phyloP scores from a whole-genome alignment of 129 eudicot genomes.

The Ambrosia trifida region DNA sequence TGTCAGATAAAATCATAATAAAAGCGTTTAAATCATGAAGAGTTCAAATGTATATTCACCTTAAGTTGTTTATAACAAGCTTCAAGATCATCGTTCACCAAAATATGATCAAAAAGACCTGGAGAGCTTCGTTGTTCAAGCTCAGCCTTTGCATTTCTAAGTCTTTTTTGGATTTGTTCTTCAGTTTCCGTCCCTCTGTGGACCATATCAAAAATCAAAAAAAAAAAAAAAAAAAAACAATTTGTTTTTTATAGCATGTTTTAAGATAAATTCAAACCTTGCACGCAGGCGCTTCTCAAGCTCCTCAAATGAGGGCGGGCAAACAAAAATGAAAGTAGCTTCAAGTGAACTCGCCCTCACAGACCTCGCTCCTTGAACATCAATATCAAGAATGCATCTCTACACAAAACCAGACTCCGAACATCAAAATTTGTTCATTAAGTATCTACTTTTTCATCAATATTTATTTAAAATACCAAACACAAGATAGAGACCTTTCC shows the following conservation, averaged over 20 bases:
- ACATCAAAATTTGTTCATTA: slow-evolving; percentile 6
- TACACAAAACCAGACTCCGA: slow-evolving; percentile 42
- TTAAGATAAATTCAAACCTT: slow-evolving; percentile 47
- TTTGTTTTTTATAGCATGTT: background rate
- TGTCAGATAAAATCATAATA: slow-evolving; percentile 5
- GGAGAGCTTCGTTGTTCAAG: slow-evolving; percentile 68
- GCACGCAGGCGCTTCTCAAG: slow-evolving; percentile 93
- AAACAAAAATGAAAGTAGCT: slow-evolving; percentile 78
- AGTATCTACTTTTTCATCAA: background rate
- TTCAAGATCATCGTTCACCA: slow-evolving; percentile 68
- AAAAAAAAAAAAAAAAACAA: background rate
- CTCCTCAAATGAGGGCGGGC: slow-evolving; percentile 92
- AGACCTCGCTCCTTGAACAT: slow-evolving; percentile 96
- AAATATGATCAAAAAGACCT: slow-evolving; percentile 71
- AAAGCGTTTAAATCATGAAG: background rate
- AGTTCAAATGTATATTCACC: slow-evolving; percentile 36
- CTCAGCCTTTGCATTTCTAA: slow-evolving; percentile 67
- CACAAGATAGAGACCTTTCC: slow-evolving; percentile 56
- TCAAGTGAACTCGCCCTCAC: slow-evolving; percentile 91
- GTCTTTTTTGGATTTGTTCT: slow-evolving; percentile 79
- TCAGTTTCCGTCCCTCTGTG: slow-evolving; percentile 83
- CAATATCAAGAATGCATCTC: slow-evolving; percentile 99
- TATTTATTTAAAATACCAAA: background rate
- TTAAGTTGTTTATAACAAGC: slow-evolving; percentile 65
- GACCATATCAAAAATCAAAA: background rate